Percentiles rank a stretch among this genome's conserved stretches.
Conservation (phyloP, 2,329 filamentous ascomycete genomes). For the Talaromyces sp. region DNA sequence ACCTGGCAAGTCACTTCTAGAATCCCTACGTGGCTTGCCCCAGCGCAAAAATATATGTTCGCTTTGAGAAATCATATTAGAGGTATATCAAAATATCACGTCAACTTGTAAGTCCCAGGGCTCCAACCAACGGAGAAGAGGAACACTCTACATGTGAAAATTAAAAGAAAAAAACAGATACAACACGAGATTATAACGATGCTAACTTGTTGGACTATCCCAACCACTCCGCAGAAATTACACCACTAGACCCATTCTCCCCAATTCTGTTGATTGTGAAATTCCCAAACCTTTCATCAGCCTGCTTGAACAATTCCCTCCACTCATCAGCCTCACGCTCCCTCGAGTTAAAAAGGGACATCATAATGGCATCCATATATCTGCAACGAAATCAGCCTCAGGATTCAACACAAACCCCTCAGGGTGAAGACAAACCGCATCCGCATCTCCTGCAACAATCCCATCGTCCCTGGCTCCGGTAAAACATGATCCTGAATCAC, state of each 20-base stretch:
- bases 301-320: conserved; percentile 43
- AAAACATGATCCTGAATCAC: conserved; percentile 21
- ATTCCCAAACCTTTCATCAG: conserved; percentile 26
- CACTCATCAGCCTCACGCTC: conserved; percentile 52
- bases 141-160: neutral
- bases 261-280: conserved; percentile 8
- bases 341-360: conserved; percentile 52
- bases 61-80: neutral
- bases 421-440: conserved; percentile 17
- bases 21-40: neutral
- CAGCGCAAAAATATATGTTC: neutral
- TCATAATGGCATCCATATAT: conserved; percentile 54
- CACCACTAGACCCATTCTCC: conserved; percentile 13
- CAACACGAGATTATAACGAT: neutral
- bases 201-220: neutral
- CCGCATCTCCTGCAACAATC: conserved; percentile 15
- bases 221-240: conserved; percentile 17
- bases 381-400: conserved; percentile 14
- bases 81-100: neutral
- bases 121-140: neutral
- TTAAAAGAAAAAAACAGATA: neutral
- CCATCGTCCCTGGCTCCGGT: conserved; percentile 20
- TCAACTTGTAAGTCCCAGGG: neutral
- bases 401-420: neutral
- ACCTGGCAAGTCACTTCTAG: neutral